A percentile compares a stretch with the other conserved stretches of the same genome.
Evolutionary conservation across 176 grass and related monocot genomes (phyloP).

Genomic region (Cocos nucifera): DNA sequence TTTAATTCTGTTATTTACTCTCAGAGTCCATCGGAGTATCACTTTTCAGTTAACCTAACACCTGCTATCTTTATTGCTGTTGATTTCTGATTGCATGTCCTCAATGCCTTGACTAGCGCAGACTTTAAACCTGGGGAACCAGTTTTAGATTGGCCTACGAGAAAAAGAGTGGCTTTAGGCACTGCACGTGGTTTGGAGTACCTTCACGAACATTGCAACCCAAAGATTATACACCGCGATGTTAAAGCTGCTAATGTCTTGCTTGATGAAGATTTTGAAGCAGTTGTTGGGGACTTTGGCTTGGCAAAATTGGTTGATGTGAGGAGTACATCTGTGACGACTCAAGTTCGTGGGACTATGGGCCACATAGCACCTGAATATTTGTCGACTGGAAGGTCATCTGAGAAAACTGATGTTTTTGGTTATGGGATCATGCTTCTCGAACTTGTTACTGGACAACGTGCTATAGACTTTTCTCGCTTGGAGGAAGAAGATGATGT

Average conservation of each 20-base stretch:
- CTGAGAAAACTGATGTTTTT: constrained; percentile 91
- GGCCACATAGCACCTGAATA: constrained; percentile 98
- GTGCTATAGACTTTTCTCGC: constrained; percentile 89
- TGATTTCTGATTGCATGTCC: constrained; percentile 6
- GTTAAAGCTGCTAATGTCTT: constrained; percentile 95
- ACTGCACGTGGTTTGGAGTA: constrained; percentile 91
- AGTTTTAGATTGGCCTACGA: constrained; percentile 71
- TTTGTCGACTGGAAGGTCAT: constrained; percentile 88
- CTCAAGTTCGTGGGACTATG: constrained; percentile 94
- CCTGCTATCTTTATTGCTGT: no score
- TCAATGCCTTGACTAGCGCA: constrained; percentile 29
- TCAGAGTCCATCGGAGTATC: no score
- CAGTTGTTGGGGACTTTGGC: constrained; percentile 89
- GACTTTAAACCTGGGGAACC: constrained; percentile 88
- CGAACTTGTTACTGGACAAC: constrained; percentile 85
- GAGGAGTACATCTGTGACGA: constrained; percentile 88
- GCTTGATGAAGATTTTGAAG: constrained; percentile 89
- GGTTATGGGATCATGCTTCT: constrained; percentile 97
- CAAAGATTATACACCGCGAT: constrained; percentile 95
- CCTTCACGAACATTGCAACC: constrained; percentile 93
- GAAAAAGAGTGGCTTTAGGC: constrained; percentile 86
- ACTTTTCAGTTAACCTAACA: no score
- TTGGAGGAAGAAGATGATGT: constrained; percentile 98
- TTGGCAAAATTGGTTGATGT: constrained; percentile 93
- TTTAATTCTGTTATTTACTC: no score